These are phyloP conservation scores for Nissolia schottii DNA, from an alignment of 306 rosid genomes.

Conservation along the genomic window DNA sequence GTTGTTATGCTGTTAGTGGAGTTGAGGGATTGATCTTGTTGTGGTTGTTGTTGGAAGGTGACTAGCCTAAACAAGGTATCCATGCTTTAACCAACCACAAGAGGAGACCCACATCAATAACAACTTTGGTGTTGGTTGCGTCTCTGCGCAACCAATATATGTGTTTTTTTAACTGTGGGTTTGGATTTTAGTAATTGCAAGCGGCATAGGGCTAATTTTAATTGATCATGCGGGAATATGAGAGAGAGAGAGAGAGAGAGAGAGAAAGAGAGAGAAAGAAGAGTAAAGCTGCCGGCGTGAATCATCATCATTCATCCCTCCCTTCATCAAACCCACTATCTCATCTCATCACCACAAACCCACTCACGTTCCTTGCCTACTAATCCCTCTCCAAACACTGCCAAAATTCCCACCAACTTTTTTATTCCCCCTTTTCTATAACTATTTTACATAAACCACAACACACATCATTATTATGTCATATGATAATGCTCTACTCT, in stretches of 20 bases:
- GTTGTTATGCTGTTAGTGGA: conserved; percentile 46
- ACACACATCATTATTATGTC: conserved; percentile 19
- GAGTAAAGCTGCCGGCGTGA: conserved; percentile 98
- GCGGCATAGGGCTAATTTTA: neutral
- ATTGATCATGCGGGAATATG: conserved; percentile 1
- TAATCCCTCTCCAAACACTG: conserved; percentile 65
- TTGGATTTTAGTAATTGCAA: conserved; percentile 31
- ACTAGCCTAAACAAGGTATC: conserved; percentile 93
- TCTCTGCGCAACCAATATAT: conserved; percentile 12
- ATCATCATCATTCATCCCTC: too few species aligned
- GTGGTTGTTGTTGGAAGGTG: conserved; percentile 44
- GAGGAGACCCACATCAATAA: conserved; percentile 57
- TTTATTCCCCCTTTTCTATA: conserved; percentile 37
- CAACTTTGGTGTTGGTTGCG: conserved; percentile 6
- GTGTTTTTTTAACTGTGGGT: conserved; percentile 47
- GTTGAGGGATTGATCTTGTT: conserved; percentile 66
- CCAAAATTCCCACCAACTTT: conserved; percentile 47
- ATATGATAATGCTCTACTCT: conserved; percentile 20
- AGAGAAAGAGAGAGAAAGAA: too few species aligned
- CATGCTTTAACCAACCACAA: conserved; percentile 59
- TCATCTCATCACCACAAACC: conserved; percentile 29
- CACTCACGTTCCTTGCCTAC: conserved; percentile 69
- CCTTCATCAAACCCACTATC: conserved; percentile 70
- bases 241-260: conserved; percentile 37
- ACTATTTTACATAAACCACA: conserved; percentile 30